These are phyloP conservation scores for Hypholoma sublateritium DNA, from an alignment of 768 basidiomycete species.

Conservation along the genomic window DNA sequence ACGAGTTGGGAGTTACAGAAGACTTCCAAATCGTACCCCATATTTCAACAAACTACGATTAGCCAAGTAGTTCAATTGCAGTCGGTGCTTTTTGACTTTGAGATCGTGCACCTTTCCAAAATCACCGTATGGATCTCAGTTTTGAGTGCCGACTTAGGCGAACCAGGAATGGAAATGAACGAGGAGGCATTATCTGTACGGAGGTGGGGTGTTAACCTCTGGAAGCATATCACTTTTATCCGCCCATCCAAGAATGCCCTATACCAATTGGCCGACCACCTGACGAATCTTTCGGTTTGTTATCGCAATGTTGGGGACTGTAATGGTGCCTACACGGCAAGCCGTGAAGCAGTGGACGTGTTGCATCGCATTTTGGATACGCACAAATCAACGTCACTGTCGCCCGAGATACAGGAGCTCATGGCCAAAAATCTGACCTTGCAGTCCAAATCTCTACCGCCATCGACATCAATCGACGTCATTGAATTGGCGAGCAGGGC, in stretches of 20 bases:
- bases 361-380: neutral
- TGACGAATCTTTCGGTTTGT: neutral
- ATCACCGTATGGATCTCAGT: neutral
- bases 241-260: neutral
- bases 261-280: neutral
- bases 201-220: neutral
- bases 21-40: neutral
- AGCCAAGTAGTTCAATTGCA: neutral
- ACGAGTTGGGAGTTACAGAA: neutral
- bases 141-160: neutral
- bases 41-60: neutral
- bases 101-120: neutral
- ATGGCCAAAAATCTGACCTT: neutral
- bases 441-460: neutral
- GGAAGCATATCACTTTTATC: neutral
- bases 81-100: neutral
- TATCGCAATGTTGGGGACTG: neutral
- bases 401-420: neutral
- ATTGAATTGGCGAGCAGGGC: neutral
- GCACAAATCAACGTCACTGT: neutral
- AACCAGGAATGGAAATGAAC: neutral
- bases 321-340: neutral
- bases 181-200: neutral
- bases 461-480: neutral
- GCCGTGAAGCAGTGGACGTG: neutral